Conservation (phyloP, 1,284 basidiomycete genomes). For the Rhodotorula sp. region DNA sequence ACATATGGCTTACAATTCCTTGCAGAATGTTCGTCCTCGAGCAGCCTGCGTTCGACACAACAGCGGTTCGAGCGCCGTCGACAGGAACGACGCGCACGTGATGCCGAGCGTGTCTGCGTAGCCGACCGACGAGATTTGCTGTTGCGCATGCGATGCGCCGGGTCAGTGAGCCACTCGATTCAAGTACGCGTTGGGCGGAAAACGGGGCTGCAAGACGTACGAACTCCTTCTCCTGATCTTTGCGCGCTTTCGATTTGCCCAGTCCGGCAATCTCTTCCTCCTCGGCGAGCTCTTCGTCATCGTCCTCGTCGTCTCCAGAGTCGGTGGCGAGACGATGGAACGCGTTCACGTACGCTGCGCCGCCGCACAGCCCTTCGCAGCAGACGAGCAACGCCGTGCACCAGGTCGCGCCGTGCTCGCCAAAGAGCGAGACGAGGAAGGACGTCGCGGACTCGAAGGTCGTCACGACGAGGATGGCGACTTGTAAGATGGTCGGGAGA, state of each 20-base stretch:
- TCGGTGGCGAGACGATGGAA: slow-evolving; percentile 39
- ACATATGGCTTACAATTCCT: slow-evolving; percentile 7
- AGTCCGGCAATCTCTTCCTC: background rate
- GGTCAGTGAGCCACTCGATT: too few relatives aligned
- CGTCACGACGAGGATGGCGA: slow-evolving; percentile 37
- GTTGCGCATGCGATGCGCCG: too few relatives aligned
- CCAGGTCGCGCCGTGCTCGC: slow-evolving; percentile 37
- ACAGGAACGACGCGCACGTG: slow-evolving; percentile 9
- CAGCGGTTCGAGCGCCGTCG: slow-evolving; percentile 15
- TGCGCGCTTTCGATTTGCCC: slow-evolving; percentile 5
- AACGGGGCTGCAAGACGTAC: slow-evolving; percentile 2
- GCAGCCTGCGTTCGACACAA: slow-evolving; percentile 20
- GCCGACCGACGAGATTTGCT: slow-evolving; percentile 41
- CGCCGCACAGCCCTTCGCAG: slow-evolving; percentile 43
- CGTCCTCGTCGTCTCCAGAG: slow-evolving; percentile 19
- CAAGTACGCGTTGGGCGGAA: too few relatives aligned
- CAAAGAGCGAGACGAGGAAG: slow-evolving; percentile 25
- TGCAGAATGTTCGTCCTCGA: slow-evolving; percentile 16
- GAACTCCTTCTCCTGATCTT: slow-evolving; percentile 38
- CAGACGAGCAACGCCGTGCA: slow-evolving; percentile 32
- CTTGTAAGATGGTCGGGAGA: slow-evolving; percentile 55
- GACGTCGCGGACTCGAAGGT: slow-evolving; percentile 27
- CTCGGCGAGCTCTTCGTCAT: background rate
- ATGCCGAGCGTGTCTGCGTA: slow-evolving; percentile 40
- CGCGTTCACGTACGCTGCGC: slow-evolving; percentile 43